Conservation (phyloP, 805 yeast genomes). For the Candida lessepsii region DNA sequence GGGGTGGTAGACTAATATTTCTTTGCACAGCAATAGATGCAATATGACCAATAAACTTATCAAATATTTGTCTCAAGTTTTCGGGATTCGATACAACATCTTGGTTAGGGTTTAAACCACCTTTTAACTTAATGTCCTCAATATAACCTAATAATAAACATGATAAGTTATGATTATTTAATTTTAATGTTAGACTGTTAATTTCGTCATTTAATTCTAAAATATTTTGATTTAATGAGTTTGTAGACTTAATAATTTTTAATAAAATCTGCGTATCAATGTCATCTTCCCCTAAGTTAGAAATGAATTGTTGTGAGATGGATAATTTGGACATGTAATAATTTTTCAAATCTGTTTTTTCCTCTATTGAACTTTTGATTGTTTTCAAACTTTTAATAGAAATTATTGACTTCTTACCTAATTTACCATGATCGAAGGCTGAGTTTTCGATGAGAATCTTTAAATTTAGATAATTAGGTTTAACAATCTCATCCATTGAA, state of each 20-base stretch:
- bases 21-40: constrained; percentile 47
- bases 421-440: constrained; percentile 38
- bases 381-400: constrained; percentile 26
- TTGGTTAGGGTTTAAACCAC: constrained; percentile 3
- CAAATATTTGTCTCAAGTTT: constrained; percentile 24
- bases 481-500: constrained; percentile 9
- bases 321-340: constrained; percentile 31
- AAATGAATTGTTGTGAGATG: constrained; percentile 34
- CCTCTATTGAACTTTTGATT: constrained; percentile 29
- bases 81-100: constrained; percentile 1
- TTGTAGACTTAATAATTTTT: constrained; percentile 33
- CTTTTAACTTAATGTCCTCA: constrained; percentile 37
- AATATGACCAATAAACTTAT: constrained; percentile 45
- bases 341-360: constrained; percentile 28
- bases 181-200: constrained; percentile 22
- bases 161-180: constrained; percentile 44
- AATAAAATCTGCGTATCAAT: constrained; percentile 28
- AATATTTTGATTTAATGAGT: constrained; percentile 31
- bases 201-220: constrained; percentile 26
- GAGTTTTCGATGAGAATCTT: constrained; percentile 46
- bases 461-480: constrained; percentile 37
- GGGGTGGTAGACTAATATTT: constrained; percentile 40
- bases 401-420: constrained; percentile 33
- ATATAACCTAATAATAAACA: constrained; percentile 48
- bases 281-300: constrained; percentile 23